phyloP scores from a whole-genome alignment of 2,329 filamentous ascomycete genomes.

The Clonostachys chloroleuca region DNA sequence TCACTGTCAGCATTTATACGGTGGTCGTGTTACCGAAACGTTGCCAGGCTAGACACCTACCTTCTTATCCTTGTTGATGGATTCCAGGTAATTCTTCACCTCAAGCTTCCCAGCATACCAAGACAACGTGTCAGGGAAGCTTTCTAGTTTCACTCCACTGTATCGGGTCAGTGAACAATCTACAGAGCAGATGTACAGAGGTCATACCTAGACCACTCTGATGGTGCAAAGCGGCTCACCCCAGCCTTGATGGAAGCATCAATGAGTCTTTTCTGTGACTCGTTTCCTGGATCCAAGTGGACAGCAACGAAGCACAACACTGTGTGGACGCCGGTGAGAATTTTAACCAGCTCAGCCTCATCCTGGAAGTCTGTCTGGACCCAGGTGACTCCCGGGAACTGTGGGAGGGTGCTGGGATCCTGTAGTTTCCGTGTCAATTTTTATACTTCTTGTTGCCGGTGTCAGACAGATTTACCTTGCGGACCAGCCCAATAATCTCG shows the following conservation, averaged over 20 bases:
- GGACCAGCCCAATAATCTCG: background rate
- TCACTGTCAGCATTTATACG: too few species aligned
- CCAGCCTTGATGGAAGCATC: slow-evolving; percentile 53
- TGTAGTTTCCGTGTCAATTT: background rate
- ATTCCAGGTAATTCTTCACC: slow-evolving; percentile 41
- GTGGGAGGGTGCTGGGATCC: background rate
- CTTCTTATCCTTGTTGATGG: slow-evolving; percentile 41
- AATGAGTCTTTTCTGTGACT: slow-evolving; percentile 36
- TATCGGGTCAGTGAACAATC: background rate
- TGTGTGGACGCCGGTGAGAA: slow-evolving; percentile 36
- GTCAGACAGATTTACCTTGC: background rate
- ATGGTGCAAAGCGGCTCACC: slow-evolving; percentile 56
- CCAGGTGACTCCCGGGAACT: background rate
- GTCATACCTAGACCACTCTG: slow-evolving; percentile 45
- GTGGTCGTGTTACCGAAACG: too few species aligned
- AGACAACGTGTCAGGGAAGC: too few species aligned
- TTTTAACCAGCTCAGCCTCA: background rate
- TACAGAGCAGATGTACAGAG: background rate
- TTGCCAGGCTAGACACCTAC: slow-evolving; percentile 11
- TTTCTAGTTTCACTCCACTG: too few species aligned
- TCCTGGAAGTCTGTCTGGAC: background rate
- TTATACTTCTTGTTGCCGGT: background rate
- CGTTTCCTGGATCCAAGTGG: slow-evolving; percentile 19
- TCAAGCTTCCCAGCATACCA: slow-evolving; percentile 43
- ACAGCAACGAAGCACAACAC: slow-evolving; percentile 45